Evolutionary conservation across 805 yeast species (phyloP).

Genomic region (Yamadazyma nakazawae): DNA sequence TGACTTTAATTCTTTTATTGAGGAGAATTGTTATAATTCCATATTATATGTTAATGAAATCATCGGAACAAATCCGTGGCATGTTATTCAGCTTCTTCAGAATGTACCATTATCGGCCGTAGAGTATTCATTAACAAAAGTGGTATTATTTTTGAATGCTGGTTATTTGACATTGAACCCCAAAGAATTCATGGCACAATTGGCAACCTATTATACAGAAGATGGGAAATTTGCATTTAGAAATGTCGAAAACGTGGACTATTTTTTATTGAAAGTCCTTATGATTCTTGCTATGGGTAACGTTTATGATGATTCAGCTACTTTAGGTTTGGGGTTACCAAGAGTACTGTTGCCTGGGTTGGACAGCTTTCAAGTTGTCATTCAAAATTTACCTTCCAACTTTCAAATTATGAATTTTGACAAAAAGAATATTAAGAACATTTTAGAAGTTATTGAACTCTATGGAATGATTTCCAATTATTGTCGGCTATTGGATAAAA

Average conservation of each 20-base stretch:
- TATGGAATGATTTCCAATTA: constrained; percentile 23
- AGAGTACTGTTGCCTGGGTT: constrained; percentile 20
- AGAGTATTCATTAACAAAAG: constrained; percentile 13
- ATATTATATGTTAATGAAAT: constrained; percentile 5
- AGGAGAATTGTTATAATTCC: constrained; percentile 21
- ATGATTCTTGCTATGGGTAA: constrained; percentile 22
- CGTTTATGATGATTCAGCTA: constrained; percentile 15
- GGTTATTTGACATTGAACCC: constrained; percentile 27
- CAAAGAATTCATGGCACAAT: constrained; percentile 13
- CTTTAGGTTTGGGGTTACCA: constrained; percentile 9
- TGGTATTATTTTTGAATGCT: constrained; percentile 19
- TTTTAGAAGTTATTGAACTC: constrained; percentile 22
- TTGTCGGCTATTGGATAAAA: constrained; percentile 24
- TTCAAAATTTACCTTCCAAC: constrained; percentile 19
- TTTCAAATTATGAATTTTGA: constrained; percentile 16
- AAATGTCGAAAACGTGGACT: constrained; percentile 8
- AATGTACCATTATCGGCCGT: neutral
- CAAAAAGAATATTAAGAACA: constrained; percentile 10
- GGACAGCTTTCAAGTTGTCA: constrained; percentile 18
- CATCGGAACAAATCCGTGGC: constrained; percentile 1
- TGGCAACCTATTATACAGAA: constrained; percentile 13
- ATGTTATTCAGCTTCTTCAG: neutral
- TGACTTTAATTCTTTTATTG: constrained; percentile 21
- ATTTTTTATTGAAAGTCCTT: constrained; percentile 20
- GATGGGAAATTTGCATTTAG: constrained; percentile 9